Conservation (phyloP, 192 early-diverging fungal species). For the Coemansia sp. region DNA sequence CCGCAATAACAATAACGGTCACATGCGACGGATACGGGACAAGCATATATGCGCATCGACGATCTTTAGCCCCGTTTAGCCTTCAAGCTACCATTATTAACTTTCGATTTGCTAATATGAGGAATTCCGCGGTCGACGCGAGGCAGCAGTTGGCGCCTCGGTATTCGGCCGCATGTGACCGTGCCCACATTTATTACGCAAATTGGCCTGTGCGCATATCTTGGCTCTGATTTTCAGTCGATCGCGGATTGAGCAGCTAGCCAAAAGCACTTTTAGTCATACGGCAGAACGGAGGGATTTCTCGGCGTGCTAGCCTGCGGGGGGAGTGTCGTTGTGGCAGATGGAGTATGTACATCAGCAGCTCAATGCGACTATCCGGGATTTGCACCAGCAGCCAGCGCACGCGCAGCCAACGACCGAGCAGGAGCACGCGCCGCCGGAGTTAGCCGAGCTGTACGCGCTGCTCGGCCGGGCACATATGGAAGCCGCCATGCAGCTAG, state of each 20-base stretch:
- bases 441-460: conserved; percentile 27
- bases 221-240: too few species aligned
- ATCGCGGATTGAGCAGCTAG: too few species aligned
- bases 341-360: conserved; percentile 48
- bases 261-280: too few species aligned
- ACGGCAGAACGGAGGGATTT: too few species aligned
- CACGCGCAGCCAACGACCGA: not conserved
- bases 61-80: not conserved
- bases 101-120: not conserved
- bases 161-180: not conserved
- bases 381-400: conserved; percentile 10
- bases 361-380: conserved; percentile 27
- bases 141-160: too few species aligned
- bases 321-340: too few species aligned
- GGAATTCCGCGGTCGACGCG: not conserved
- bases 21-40: conserved; percentile 1
- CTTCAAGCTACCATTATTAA: not conserved
- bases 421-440: not conserved
- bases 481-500: conserved; percentile 24
- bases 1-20: not conserved
- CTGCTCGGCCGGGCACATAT: conserved; percentile 32
- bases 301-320: too few species aligned
- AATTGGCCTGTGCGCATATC: too few species aligned
- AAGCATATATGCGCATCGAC: not conserved
- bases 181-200: too few species aligned